Conservation (phyloP, 75 land plant genomes). For the Picea glauca region DNA sequence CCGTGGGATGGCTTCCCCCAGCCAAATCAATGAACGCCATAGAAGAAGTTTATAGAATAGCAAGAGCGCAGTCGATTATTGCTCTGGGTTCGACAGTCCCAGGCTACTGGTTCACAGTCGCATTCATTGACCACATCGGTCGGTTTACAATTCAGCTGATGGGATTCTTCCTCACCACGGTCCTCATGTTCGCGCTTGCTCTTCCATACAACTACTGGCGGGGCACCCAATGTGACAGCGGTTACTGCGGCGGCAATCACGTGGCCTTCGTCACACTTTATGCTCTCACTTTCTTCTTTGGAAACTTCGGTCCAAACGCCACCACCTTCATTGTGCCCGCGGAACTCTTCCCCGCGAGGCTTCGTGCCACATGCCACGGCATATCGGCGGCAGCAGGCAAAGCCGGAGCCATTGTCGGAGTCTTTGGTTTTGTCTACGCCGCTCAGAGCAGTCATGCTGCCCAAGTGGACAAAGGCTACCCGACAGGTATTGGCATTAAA, state of each 20-base stretch:
- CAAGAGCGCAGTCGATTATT: conserved; percentile 28
- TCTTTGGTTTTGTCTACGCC: conserved; percentile 50
- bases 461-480: conserved; percentile 32
- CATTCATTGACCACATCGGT: conserved; percentile 25
- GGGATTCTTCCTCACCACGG: conserved; percentile 36
- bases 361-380: conserved; percentile 52
- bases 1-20: conserved; percentile 24
- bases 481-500: conserved; percentile 38
- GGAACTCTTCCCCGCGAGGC: conserved; percentile 49
- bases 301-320: conserved; percentile 29
- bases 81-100: conserved; percentile 36
- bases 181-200: conserved; percentile 32
- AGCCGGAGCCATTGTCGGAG: conserved; percentile 49
- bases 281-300: conserved; percentile 29
- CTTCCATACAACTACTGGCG: conserved; percentile 28
- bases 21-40: not conserved
- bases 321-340: conserved; percentile 56
- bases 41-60: conserved; percentile 1
- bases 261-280: conserved; percentile 23
- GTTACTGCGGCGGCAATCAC: conserved; percentile 9
- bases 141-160: conserved; percentile 23
- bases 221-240: conserved; percentile 14
- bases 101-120: conserved; percentile 41
- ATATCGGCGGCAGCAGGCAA: conserved; percentile 45
- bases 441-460: conserved; percentile 29